Conservation (phyloP, 352 stramenopile species). For the Phytophthora macrochlamydospora region DNA sequence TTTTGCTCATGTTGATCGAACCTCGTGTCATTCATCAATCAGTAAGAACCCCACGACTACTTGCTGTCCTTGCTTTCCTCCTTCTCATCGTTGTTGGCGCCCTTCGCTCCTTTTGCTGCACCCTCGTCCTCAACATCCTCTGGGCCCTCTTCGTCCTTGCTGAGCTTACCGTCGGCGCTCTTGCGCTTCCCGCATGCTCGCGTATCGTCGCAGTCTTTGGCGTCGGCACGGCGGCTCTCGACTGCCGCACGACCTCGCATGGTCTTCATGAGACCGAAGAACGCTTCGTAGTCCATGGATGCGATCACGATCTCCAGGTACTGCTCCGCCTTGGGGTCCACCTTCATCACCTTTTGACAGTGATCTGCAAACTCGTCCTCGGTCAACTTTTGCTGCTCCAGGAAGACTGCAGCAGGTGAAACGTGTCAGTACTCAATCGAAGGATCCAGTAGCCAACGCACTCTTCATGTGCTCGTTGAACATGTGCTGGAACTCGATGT, state of each 20-base stretch:
- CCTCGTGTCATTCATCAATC: neutral
- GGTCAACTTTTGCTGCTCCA: constrained; percentile 47
- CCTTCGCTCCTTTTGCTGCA: constrained; percentile 23
- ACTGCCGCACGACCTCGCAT: constrained; percentile 62
- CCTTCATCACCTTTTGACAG: constrained; percentile 58
- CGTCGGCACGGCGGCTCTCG: constrained; percentile 39
- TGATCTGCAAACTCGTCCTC: constrained; percentile 66
- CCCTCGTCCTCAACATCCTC: constrained; percentile 32
- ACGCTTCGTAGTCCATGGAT: constrained; percentile 81
- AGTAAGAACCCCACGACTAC: constrained; percentile 6
- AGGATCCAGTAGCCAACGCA: constrained; percentile 4
- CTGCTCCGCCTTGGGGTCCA: constrained; percentile 61
- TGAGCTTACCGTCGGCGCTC: constrained; percentile 24
- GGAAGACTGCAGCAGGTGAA: constrained; percentile 43
- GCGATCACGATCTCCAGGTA: constrained; percentile 80
- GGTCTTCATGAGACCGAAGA: constrained; percentile 74
- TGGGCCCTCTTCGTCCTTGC: constrained; percentile 30
- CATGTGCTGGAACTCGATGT: constrained; percentile 71
- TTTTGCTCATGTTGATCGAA: neutral
- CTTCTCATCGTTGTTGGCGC: constrained; percentile 26
- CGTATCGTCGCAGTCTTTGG: constrained; percentile 30
- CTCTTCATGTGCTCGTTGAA: constrained; percentile 78
- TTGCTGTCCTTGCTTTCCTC: constrained; percentile 30
- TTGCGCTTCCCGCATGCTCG: constrained; percentile 25
- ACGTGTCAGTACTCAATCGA: too few species aligned